Conservation (phyloP, 345 rosid species). For the Turritis glabra region DNA sequence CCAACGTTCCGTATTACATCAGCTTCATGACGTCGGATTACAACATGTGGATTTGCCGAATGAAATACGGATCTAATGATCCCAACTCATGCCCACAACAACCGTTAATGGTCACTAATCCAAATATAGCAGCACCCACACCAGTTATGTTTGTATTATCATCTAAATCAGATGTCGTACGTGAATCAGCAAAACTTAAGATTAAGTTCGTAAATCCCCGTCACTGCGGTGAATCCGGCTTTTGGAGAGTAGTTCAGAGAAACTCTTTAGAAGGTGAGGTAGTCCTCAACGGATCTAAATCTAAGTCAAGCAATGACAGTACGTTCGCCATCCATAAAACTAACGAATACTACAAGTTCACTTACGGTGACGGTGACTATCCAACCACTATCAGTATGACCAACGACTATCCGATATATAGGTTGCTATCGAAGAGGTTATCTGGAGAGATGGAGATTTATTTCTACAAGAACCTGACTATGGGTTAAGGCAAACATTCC, state of each 20-base stretch:
- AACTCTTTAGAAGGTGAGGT: slow-evolving; percentile 15
- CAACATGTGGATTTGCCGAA: slow-evolving; percentile 28
- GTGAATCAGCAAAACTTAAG: slow-evolving; percentile 1
- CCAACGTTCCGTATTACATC: slow-evolving; percentile 27
- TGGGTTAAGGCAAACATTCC: background rate
- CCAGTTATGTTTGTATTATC: slow-evolving; percentile 8
- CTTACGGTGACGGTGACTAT: background rate
- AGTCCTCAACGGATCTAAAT: slow-evolving; percentile 5
- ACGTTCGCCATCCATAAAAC: slow-evolving; percentile 9
- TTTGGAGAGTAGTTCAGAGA: slow-evolving; percentile 24
- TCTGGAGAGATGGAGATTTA: slow-evolving; percentile 31
- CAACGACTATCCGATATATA: background rate
- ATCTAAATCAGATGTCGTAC: background rate
- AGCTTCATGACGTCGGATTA: slow-evolving; percentile 31
- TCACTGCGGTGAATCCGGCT: background rate
- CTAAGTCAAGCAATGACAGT: background rate
- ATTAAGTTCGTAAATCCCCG: background rate
- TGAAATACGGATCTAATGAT: background rate
- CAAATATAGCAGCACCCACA: background rate
- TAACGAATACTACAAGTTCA: slow-evolving; percentile 17
- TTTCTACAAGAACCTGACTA: background rate
- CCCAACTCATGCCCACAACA: slow-evolving; percentile 26
- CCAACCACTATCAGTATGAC: slow-evolving; percentile 14
- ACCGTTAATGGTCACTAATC: slow-evolving; percentile 33
- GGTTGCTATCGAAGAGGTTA: background rate